Conservation (phyloP, 1,284 basidiomycete species). For the Cryptococcus hybrid region DNA sequence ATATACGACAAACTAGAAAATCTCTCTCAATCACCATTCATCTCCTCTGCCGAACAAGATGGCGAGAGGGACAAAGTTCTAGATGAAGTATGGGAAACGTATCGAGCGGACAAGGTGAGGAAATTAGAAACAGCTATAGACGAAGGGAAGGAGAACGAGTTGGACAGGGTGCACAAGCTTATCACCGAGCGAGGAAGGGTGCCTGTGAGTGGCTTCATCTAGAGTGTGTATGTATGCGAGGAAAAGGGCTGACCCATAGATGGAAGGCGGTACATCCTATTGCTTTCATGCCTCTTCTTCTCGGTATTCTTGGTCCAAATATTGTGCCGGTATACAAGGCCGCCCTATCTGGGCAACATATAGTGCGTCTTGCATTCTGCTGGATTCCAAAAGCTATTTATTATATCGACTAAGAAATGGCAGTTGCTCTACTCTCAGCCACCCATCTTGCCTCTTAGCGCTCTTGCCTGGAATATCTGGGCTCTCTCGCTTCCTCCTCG, state of each 20-base stretch:
- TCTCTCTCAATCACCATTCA: conserved; percentile 14
- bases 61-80: conserved; percentile 3
- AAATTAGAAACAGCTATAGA: no score
- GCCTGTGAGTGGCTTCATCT: conserved; percentile 4
- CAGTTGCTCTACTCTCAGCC: conserved; percentile 44
- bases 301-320: conserved; percentile 35
- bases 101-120: conserved; percentile 5
- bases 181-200: conserved; percentile 1
- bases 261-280: conserved; percentile 31
- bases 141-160: not conserved
- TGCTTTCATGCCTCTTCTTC: conserved; percentile 34
- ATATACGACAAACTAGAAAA: conserved; percentile 34
- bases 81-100: conserved; percentile 11
- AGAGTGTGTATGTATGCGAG: not conserved
- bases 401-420: not conserved
- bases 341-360: conserved; percentile 34
- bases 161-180: conserved; percentile 1
- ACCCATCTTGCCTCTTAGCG: conserved; percentile 35
- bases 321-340: conserved; percentile 42
- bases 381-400: not conserved
- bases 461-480: conserved; percentile 42
- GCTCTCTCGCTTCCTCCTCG: conserved; percentile 38
- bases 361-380: conserved; percentile 22
- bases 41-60: not conserved
- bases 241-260: not conserved